Base-by-base conservation (phyloP, 331 rosid genomes). In the Malus hybrid region DNA sequence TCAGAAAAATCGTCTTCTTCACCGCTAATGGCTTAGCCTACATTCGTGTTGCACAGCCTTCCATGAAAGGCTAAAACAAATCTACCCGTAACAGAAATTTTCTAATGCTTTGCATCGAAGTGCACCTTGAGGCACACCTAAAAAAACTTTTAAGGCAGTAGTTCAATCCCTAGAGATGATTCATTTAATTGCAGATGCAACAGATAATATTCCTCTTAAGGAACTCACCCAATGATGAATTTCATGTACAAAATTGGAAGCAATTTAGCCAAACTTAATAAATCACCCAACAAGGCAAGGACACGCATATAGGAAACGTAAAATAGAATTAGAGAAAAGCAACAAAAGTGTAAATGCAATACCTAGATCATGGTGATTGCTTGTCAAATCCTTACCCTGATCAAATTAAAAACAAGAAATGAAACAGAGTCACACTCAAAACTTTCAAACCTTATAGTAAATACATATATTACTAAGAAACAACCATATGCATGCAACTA, bases 301-400 rank as follows among this genome's bases (percentile, higher is more conserved):
- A 67, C 44, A 69, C 9, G 10, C 48, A 48, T 16, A 44, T 22
- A 28, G 36, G 27, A 12, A 71, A 71, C 5, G 42, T 52, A 57
- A 66, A 70, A 16, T 57, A 74, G 22, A 52, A 77, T 48, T 27
- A 75, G 63, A 61, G 60, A 62, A 70, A 56, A 66, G 73, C 65
- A 82, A 61, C 33, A 74, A 59, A 50, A 75, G 10, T 0, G 14
- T 36, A 71, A 79, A 67, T 34, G 79, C 65, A 66, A 79, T 89
- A 93, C 98, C 98, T 5, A 77, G 52, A 42, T 66, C 69, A 79
- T 62, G 76, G 74, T 84, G 63, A 27, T 70, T 84, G 72, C 67
- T 72, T 28, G 76, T 73, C 74, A 65, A 69, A 83, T 84, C 93
- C 71, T 82, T 87, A 59, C 79, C 90, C 97, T 91, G 86, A 57